Conservation (phyloP, 495 filamentous ascomycete genomes). For the Sphaerosporella brunnea region DNA sequence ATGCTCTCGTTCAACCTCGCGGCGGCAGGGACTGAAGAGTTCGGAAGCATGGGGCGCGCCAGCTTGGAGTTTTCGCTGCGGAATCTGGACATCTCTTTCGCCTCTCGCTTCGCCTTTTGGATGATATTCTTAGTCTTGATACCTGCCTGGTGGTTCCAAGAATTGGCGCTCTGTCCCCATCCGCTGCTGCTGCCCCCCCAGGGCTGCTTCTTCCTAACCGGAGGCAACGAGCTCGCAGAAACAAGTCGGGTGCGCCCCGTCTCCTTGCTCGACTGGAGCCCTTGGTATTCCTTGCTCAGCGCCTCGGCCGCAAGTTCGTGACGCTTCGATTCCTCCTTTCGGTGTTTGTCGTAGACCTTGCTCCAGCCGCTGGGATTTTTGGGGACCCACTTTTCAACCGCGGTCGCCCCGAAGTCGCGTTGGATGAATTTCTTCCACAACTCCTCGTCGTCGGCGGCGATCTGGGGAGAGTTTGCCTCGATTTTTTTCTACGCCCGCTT, state of each 20-base stretch:
- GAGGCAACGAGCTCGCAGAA: conserved; percentile 10
- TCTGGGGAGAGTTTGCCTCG: conserved; percentile 48
- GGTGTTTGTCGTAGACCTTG: conserved; percentile 38
- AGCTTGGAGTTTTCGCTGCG: conserved; percentile 14
- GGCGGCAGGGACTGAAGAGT: neutral
- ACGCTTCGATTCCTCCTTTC: conserved; percentile 7
- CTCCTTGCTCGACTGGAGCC: conserved; percentile 12
- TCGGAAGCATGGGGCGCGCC: no score
- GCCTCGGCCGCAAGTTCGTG: conserved; percentile 8
- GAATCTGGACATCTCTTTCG: conserved; percentile 19
- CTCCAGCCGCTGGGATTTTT: conserved; percentile 41
- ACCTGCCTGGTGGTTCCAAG: conserved; percentile 16
- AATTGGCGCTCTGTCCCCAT: conserved; percentile 12
- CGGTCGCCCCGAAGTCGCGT: conserved; percentile 43
- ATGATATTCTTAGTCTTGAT: conserved; percentile 25
- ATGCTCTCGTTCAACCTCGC: neutral
- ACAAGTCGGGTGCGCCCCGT: conserved; percentile 12
- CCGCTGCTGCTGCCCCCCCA: conserved; percentile 13
- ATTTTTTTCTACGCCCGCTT: conserved; percentile 32
- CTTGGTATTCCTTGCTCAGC: conserved; percentile 15
- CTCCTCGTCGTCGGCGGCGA: conserved; percentile 41
- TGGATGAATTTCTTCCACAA: conserved; percentile 53
- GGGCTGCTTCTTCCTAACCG: conserved; percentile 6
- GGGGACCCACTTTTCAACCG: conserved; percentile 36
- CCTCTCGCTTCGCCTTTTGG: conserved; percentile 17